Conservation (phyloP, 2,329 filamentous ascomycete genomes). For the Ophiocordyceps camponoti-rufipedis region DNA sequence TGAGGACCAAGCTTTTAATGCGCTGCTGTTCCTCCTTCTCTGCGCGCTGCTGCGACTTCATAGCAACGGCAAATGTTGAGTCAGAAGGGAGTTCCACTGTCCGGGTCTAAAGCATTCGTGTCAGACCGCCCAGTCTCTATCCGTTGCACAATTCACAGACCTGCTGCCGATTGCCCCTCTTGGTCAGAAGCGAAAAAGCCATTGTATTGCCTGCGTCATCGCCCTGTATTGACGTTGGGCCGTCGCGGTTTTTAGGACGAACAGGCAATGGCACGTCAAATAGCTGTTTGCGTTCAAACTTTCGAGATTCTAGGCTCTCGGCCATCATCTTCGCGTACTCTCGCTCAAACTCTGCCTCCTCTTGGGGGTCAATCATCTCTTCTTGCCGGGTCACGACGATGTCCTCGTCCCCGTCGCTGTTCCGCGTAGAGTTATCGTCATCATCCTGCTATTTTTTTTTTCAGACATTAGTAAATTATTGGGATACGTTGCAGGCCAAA, state of each 20-base stretch:
- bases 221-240: conserved; percentile 12
- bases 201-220: conserved; percentile 39
- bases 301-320: conserved; percentile 86
- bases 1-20: conserved; percentile 94
- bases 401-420: conserved; percentile 63
- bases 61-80: conserved; percentile 85
- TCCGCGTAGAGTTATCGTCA: conserved; percentile 28
- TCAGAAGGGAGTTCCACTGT: conserved; percentile 81
- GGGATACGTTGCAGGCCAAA: neutral
- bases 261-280: conserved; percentile 98
- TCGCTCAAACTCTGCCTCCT: conserved; percentile 91
- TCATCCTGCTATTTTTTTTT: conserved; percentile 20
- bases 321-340: conserved; percentile 98
- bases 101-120: conserved; percentile 42
- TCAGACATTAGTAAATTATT: neutral
- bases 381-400: conserved; percentile 86
- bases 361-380: conserved; percentile 79
- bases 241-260: conserved; percentile 49
- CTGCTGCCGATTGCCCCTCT: conserved; percentile 90
- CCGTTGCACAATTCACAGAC: conserved; percentile 19
- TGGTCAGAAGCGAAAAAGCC: conserved; percentile 92
- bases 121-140: neutral
- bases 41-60: conserved; percentile 89
- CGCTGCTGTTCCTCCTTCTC: conserved; percentile 93
- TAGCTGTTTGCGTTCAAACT: conserved; percentile 83